Base-by-base conservation (phyloP, 2,329 filamentous ascomycete species). In the Aspergillus arachidicola region DNA sequence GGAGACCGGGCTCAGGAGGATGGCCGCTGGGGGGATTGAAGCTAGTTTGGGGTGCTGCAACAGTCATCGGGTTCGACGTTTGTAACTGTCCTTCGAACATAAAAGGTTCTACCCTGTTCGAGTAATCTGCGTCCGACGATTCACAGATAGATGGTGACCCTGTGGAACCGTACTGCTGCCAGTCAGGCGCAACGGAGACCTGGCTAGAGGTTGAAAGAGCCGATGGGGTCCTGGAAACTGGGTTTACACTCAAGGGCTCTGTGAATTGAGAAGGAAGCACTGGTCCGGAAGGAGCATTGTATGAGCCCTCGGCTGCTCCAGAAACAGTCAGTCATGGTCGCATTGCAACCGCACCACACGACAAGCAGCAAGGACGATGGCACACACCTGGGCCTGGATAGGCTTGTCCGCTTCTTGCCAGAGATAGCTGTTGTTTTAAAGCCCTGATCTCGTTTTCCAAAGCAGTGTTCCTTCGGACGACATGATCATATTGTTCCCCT, bases 361-460 rank as follows among this genome's bases (percentile, higher is more conserved):
- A 51, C 48, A 32, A 32, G 48, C 19, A 28, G 48, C 10, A 21
- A 7, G 45, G 19, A 16, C 48, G 9, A 51, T 30, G 43, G 34
- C 30, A 64, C 61, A 71, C 67, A 66, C 60, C 64, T 53, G 60
- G 61, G 12, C 58, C 59, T 19, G 69, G 58, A 56, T 74, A 71
- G 3, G 60, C 65, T 61, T 68, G 63, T 30, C 71, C 68, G n/a
- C 71, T 65, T 16, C 63, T 65, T 58, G 71, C 61, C 58, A 72
- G 64, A 28, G 72, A 79, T 56, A 87, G 75, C 67, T 84, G 82
- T 58, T 79, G 78, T 62, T 83, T 81, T 48, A 87, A 75, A 53
- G 81, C 79, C n/a, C 78, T 77, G 64, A 85, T 84, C 70, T 87
- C 85, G 60, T 83, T 80, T 70, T 87, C 84, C 43, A 87, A 74